Percentiles rank a stretch among this genome's conserved stretches.
Evolutionary conservation across 768 basidiomycete genomes (phyloP).

Genomic region (Calocybe cyanea): DNA sequence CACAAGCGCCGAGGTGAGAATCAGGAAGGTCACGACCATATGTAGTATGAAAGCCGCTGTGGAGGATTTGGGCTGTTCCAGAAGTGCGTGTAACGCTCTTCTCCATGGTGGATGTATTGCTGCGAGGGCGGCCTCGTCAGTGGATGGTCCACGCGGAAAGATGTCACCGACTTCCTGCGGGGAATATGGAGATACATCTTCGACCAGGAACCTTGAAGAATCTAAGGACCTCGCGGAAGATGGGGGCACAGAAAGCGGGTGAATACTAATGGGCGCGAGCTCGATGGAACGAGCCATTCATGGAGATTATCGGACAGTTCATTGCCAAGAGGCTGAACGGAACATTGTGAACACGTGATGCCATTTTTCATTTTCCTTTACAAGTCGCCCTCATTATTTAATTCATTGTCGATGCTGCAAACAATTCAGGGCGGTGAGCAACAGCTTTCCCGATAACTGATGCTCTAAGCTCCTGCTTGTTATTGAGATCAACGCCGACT

Average conservation of each 20-base stretch:
- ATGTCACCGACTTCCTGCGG: slow-evolving; percentile 28
- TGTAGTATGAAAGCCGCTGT: slow-evolving; percentile 74
- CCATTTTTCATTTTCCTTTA: too few relatives aligned
- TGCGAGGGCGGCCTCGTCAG: slow-evolving; percentile 31
- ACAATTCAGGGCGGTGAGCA: too few relatives aligned
- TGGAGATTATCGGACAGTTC: neutral
- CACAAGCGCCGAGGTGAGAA: slow-evolving; percentile 69
- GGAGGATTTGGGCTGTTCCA: slow-evolving; percentile 80
- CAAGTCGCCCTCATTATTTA: too few relatives aligned
- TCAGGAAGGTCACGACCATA: slow-evolving; percentile 64
- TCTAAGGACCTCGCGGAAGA: slow-evolving; percentile 5
- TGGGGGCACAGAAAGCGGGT: slow-evolving; percentile 7
- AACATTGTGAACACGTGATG: too few relatives aligned
- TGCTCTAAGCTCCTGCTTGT: too few relatives aligned
- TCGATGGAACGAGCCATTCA: slow-evolving; percentile 22
- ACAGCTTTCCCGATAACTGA: too few relatives aligned
- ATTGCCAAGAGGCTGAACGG: neutral
- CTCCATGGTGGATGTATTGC: slow-evolving; percentile 54
- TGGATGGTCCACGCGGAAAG: slow-evolving; percentile 31
- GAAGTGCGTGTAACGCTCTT: slow-evolving; percentile 59
- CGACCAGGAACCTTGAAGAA: slow-evolving; percentile 37
- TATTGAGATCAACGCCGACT: too few relatives aligned
- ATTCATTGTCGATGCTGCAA: too few relatives aligned
- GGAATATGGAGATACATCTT: slow-evolving; percentile 27
- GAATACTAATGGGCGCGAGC: slow-evolving; percentile 23